Conservation (phyloP, 352 stramenopile species). For the Globisporangium okanoganense region DNA sequence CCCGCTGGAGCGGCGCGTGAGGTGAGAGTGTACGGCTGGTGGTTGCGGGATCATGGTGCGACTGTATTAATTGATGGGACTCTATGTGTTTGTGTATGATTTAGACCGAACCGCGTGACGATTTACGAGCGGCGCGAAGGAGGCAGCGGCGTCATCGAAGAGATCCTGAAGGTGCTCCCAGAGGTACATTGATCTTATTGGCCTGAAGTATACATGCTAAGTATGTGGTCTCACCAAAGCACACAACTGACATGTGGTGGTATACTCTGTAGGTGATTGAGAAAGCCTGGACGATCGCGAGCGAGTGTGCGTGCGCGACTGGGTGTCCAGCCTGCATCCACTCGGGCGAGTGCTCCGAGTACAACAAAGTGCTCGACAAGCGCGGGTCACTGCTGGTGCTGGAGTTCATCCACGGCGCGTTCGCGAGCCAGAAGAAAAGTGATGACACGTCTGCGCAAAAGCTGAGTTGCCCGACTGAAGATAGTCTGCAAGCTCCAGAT, state of each 20-base stretch:
- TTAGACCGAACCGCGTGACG: conserved; percentile 75
- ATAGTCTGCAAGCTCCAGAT: neutral
- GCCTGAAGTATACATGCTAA: neutral
- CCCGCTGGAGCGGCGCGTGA: conserved; percentile 50
- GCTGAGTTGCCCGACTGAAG: neutral
- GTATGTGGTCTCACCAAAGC: neutral
- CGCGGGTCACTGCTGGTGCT: conserved; percentile 68
- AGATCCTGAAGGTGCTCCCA: conserved; percentile 63
- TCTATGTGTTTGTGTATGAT: neutral
- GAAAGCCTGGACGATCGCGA: conserved; percentile 63
- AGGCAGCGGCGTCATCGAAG: conserved; percentile 80
- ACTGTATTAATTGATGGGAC: neutral
- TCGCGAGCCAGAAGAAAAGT: neutral
- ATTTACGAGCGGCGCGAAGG: conserved; percentile 88
- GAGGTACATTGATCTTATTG: conserved; percentile 30
- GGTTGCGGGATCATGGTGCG: conserved; percentile 38
- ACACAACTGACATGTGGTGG: neutral
- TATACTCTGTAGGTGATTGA: conserved; percentile 30
- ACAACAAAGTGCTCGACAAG: conserved; percentile 90
- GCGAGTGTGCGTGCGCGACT: conserved; percentile 64
- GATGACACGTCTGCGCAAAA: neutral
- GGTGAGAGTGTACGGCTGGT: neutral
- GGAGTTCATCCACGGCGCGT: conserved; percentile 31
- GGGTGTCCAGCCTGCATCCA: conserved; percentile 90
- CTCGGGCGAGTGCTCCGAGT: conserved; percentile 79